Conservation (phyloP, 75 land plant species). For the Selaginella moellendorffii region DNA sequence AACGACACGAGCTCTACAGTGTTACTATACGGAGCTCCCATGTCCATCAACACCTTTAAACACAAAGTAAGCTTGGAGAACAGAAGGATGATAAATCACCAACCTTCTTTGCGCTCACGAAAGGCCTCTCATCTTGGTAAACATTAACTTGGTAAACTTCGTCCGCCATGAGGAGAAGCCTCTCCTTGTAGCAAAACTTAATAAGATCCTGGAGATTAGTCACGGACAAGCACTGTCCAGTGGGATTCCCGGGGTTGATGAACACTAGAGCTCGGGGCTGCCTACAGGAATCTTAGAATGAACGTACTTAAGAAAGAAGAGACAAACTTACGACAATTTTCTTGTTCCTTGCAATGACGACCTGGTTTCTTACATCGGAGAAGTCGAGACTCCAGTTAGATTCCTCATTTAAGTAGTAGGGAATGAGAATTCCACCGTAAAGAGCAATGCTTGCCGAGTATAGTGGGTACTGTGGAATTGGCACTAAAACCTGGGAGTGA, state of each 20-base stretch:
- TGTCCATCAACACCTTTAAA: conserved; percentile 60
- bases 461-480: conserved; percentile 96
- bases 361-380: conserved; percentile 36
- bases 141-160: conserved; percentile 95
- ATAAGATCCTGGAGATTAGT: conserved; percentile 53
- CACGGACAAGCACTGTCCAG: conserved; percentile 84
- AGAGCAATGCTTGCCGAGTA: conserved; percentile 83
- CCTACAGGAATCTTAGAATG: no score
- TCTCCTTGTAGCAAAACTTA: conserved; percentile 54
- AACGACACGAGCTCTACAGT: conserved; percentile 75
- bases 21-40: conserved; percentile 68
- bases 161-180: conserved; percentile 72
- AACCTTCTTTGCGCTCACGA: conserved; percentile 94
- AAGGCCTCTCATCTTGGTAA: conserved; percentile 94
- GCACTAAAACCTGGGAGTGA: conserved; percentile 74
- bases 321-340: conserved; percentile 61
- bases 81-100: background rate
- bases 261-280: conserved; percentile 95
- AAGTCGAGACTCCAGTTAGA: conserved; percentile 82
- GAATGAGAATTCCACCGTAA: conserved; percentile 82
- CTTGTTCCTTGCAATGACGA: conserved; percentile 44
- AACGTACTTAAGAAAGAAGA: background rate
- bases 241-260: conserved; percentile 97
- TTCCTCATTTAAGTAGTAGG: conserved; percentile 78
- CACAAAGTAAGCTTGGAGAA: background rate